These are phyloP conservation scores for Zygnema cylindricum DNA, from an alignment of 139 green algal genomes.

Conservation along the genomic window DNA sequence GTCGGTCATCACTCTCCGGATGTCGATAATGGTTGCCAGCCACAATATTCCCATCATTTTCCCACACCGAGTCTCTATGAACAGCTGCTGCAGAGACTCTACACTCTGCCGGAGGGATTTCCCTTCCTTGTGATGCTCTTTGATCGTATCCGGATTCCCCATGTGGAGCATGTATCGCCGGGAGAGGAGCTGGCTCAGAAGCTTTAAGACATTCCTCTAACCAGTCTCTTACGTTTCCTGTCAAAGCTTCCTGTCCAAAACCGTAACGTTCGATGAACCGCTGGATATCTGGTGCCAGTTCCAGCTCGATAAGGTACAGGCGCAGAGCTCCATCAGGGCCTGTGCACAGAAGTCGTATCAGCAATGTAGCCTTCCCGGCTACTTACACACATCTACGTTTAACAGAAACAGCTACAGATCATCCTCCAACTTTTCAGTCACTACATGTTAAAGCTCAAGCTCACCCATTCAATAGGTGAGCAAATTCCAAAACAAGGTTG, in stretches of 20 bases:
- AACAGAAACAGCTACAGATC: too few relatives aligned
- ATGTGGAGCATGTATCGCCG: background rate
- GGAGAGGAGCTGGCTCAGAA: background rate
- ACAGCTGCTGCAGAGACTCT: background rate
- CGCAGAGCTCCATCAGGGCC: constrained; percentile 15
- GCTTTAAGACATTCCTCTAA: too few relatives aligned
- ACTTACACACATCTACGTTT: background rate
- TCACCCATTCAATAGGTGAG: too few relatives aligned
- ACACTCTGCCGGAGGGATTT: too few relatives aligned
- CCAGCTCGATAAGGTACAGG: background rate
- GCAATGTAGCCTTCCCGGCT: background rate
- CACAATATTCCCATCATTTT: constrained; percentile 13
- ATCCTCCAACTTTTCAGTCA: too few relatives aligned
- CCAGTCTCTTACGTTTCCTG: background rate
- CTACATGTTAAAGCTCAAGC: too few relatives aligned
- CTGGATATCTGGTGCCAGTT: background rate
- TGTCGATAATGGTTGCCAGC: too few relatives aligned
- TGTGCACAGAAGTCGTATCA: background rate
- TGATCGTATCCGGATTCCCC: background rate
- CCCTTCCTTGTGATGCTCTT: background rate
- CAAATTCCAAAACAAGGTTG: background rate
- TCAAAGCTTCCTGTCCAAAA: constrained; percentile 10
- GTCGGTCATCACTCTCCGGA: too few relatives aligned
- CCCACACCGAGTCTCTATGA: background rate
- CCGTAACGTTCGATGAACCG: background rate